A percentile compares a stretch with the other conserved stretches of the same genome.
Conservation (phyloP, 768 basidiomycete species). For the Calocybe gangraenosa region DNA sequence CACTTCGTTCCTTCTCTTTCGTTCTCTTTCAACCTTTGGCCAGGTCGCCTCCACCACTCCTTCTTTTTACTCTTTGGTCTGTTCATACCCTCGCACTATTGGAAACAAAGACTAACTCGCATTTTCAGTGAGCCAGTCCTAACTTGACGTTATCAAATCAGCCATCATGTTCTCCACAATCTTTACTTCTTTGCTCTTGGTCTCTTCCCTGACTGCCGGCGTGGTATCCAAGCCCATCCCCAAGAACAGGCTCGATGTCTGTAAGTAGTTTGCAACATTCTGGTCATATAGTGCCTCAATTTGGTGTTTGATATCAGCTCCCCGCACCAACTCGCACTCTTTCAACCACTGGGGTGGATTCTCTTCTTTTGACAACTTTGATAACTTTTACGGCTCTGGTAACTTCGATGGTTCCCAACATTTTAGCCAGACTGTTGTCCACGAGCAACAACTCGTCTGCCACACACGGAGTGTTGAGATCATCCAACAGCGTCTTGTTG, state of each 20-base stretch:
- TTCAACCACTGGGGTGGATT: conserved; percentile 34
- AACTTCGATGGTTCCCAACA: conserved; percentile 28
- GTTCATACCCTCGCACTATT: conserved; percentile 11
- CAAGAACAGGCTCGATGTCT: conserved; percentile 15
- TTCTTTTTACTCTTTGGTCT: conserved; percentile 19
- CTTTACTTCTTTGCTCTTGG: conserved; percentile 21
- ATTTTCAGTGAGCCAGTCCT: conserved; percentile 2
- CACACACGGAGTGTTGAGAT: conserved; percentile 23
- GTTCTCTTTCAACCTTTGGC: conserved; percentile 25
- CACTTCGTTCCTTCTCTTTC: conserved; percentile 24
- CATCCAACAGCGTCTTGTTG: conserved; percentile 29
- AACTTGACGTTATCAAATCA: conserved; percentile 13
- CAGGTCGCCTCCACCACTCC: conserved; percentile 27
- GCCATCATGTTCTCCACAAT: conserved; percentile 35
- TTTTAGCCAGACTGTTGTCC: conserved; percentile 22
- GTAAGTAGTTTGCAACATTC: not conserved
- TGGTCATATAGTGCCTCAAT: not conserved
- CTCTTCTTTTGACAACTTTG: conserved; percentile 27
- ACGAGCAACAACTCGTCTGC: conserved; percentile 24
- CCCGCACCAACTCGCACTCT: conserved; percentile 16
- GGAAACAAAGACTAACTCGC: not conserved
- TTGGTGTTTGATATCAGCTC: conserved; percentile 9
- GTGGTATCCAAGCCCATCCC: conserved; percentile 23
- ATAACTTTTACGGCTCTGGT: conserved; percentile 33
- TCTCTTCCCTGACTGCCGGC: conserved; percentile 26